phyloP scores from a whole-genome alignment of 495 filamentous ascomycete genomes.

The Penicillium waksmanii region DNA sequence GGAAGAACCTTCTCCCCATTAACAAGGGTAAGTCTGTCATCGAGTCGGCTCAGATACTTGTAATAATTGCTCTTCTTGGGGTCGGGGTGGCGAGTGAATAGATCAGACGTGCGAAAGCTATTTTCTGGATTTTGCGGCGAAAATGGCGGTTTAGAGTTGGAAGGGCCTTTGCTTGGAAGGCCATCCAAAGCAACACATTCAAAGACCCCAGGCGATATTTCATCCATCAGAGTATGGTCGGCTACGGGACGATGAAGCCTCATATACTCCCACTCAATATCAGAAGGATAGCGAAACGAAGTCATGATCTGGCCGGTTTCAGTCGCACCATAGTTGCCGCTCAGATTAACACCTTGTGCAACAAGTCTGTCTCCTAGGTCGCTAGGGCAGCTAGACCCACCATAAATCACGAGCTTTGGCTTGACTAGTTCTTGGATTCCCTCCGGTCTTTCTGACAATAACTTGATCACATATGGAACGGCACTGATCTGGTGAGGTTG shows the following conservation, averaged over 20 bases:
- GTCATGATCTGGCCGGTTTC: constrained; percentile 63
- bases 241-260: constrained; percentile 43
- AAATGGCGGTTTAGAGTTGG: constrained; percentile 61
- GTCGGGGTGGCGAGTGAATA: constrained; percentile 56
- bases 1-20: constrained; percentile 75
- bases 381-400: constrained; percentile 58
- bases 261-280: constrained; percentile 72
- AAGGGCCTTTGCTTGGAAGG: constrained; percentile 67
- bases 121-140: constrained; percentile 53
- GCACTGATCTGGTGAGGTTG: constrained; percentile 54
- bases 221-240: constrained; percentile 55
- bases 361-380: constrained; percentile 59
- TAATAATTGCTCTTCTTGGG: constrained; percentile 55
- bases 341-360: constrained; percentile 56
- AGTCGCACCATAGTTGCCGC: constrained; percentile 55
- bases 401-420: constrained; percentile 52
- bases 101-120: constrained; percentile 41
- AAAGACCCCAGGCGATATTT: constrained; percentile 52
- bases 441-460: constrained; percentile 53
- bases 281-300: constrained; percentile 46
- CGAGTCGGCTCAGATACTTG: constrained; percentile 61
- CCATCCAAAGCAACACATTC: constrained; percentile 62
- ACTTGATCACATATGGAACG: constrained; percentile 60
- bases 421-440: constrained; percentile 49
- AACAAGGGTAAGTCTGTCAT: constrained; percentile 62